Percentiles rank a stretch among this genome's conserved stretches.
These are phyloP conservation scores for Pistacia atlantica DNA, from an alignment of 345 rosid genomes.

Conservation along the genomic window DNA sequence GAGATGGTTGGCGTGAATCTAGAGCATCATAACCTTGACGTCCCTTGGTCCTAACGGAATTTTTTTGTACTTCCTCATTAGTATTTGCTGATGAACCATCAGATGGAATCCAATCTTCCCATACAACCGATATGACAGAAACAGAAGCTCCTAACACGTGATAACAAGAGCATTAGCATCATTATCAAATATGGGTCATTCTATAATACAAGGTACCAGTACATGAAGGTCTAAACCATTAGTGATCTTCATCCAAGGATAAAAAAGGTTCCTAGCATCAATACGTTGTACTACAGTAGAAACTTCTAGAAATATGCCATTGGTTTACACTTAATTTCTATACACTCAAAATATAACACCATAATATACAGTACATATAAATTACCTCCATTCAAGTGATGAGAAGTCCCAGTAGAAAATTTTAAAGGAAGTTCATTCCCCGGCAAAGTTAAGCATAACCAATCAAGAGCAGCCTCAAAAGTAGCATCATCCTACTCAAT, in stretches of 20 bases:
- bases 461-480: slow-evolving; percentile 85
- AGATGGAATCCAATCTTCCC: slow-evolving; percentile 53
- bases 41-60: slow-evolving; percentile 57
- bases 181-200: neutral
- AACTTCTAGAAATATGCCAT: neutral
- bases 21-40: slow-evolving; percentile 45
- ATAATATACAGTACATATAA: neutral
- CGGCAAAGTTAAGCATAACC: slow-evolving; percentile 84
- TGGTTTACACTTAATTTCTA: neutral
- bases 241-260: neutral
- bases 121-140: slow-evolving; percentile 60
- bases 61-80: slow-evolving; percentile 38
- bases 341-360: neutral
- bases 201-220: neutral
- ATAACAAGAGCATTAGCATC: neutral
- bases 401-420: slow-evolving; percentile 75
- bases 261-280: neutral
- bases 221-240: neutral
- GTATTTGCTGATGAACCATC: slow-evolving; percentile 35
- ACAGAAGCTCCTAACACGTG: slow-evolving; percentile 64
- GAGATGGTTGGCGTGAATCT: slow-evolving; percentile 60
- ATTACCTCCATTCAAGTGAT: slow-evolving; percentile 51
- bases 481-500: slow-evolving; percentile 72
- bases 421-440: slow-evolving; percentile 81
- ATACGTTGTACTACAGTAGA: neutral